Evolutionary conservation across 495 filamentous ascomycete species (phyloP), one percentile per base, ranked within the genome.

Genomic region (Jackrogersella minutella): DNA sequence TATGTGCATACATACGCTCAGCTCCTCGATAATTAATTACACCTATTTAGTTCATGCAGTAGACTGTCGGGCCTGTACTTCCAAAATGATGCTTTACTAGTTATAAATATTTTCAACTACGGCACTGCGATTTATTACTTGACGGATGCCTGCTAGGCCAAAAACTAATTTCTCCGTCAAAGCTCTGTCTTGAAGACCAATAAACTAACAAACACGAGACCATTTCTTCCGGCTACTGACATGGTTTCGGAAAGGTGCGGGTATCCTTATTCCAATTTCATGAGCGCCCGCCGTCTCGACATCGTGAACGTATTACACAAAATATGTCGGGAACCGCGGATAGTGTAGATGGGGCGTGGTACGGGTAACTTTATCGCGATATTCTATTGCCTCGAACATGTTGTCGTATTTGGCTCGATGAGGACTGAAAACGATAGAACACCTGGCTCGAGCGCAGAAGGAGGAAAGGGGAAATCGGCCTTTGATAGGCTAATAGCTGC

Each of bases 91-190:
- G 16, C 24, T 49, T 22, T 43, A 41, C 13, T 33, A 51, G 31
- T 13, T 9, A 21, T 30, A 50, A 50, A 19, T 39, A 39, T 30
- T 40, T 46, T 62, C 46, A 62, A 28, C 10, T 19, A 46, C 26
- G 22, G 11, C 10, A 49, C 13, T 52, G 22, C 11, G 17, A n/a
- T n/a, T n/a, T 19, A 33, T 13, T 33, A 16, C 28, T 30, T 59
- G 11, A 47, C 39, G 37, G 30, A 54, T 53, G 51, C 58, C 44
- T 46, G 47, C 47, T 62, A 44, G 17, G 41, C 16, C 14, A 50
- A 41, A 39, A 64, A 31, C 24, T 43, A 40, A 34, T 13, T 16
- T 31, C 31, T 7, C 34, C 2, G 33, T 26, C 46, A 17, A 40
- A 34, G 22, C 28, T 44, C 19, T 21, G n/a, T 14, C 37, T 47